Evolutionary conservation across 2,329 filamentous ascomycete genomes (phyloP), one percentile per base, ranked within the genome.

Genomic region (Davidsoniella neocaledoniae): DNA sequence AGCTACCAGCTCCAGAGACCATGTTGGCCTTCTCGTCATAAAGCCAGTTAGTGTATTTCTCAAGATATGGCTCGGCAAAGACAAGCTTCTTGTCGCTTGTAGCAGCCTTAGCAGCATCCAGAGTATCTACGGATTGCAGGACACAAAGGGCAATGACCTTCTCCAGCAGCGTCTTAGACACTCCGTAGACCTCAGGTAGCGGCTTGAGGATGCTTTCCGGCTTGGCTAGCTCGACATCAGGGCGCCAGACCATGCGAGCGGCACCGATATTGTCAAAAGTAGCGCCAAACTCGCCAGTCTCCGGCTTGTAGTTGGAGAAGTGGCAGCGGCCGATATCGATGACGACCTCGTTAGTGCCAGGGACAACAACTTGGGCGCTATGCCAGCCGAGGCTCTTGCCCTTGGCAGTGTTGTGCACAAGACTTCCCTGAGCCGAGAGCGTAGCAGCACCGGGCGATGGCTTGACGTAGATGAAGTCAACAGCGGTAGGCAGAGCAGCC

Each of bases 311-410:
- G 42, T 44, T 29, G 14, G 42, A 29, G 14, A 44, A 44, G 42
- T 44, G 42, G 21, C 42, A 44, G 14, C 25, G 42, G n/a, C 29
- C 16, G 14, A 44, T 44, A 17, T 44, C 42, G 17, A 44, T 44
- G 42, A 44, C 2, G 17, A 44, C 21, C 7, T 44, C 42, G 2
- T 44, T 44, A 14, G 23, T 44, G 14, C 29, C 42, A 6, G 42
- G 42, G 23, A 29, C 14, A 3, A 44, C 23, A 7, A 44, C 42
- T 8, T 44, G 25, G 4, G 23, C 42, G 8, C 42, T 44, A 29
- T 44, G 42, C 42, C 42, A 44, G 23, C 42, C 42, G 10, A 44
- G 42, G 23, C 42, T 44, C 23, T 44, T 44, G 42, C 42, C 42
- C 23, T 44, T 44, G 42, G 42, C 25, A 8, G 21, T 10, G 14